These are phyloP conservation scores for Trichoderma sp. DNA, from an alignment of 2,329 filamentous ascomycete genomes.

Conservation along the genomic window DNA sequence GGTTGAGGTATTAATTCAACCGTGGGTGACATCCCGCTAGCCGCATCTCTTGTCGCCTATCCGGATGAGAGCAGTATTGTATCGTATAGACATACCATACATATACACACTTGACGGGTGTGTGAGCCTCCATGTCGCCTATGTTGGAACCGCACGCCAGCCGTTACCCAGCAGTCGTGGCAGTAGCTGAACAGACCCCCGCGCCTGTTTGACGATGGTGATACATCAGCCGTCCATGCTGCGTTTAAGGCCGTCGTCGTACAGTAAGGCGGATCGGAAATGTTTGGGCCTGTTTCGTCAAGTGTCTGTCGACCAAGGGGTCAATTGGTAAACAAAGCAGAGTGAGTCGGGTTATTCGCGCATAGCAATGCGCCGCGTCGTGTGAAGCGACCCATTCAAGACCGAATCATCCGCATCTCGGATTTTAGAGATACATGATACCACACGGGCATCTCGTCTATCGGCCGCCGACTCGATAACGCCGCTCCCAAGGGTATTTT, in stretches of 20 bases:
- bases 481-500: background rate
- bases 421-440: background rate
- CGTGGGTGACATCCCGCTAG: conserved; percentile 15
- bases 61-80: background rate
- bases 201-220: background rate
- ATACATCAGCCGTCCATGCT: background rate
- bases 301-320: background rate
- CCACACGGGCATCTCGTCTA: background rate
- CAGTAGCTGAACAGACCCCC: background rate
- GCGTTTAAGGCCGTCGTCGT: background rate
- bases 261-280: background rate
- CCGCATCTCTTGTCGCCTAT: conserved; percentile 7
- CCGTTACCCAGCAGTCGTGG: background rate
- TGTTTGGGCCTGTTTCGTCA: background rate
- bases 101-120: background rate
- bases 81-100: background rate
- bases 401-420: background rate
- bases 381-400: background rate
- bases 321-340: background rate
- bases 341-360: background rate
- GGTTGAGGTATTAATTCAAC: conserved; percentile 1
- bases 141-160: background rate
- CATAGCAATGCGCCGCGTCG: background rate
- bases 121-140: background rate
- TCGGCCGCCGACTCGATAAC: conserved; percentile 1